phyloP scores from a whole-genome alignment of 805 yeast genomes.

The Clavispora santaluciae region DNA sequence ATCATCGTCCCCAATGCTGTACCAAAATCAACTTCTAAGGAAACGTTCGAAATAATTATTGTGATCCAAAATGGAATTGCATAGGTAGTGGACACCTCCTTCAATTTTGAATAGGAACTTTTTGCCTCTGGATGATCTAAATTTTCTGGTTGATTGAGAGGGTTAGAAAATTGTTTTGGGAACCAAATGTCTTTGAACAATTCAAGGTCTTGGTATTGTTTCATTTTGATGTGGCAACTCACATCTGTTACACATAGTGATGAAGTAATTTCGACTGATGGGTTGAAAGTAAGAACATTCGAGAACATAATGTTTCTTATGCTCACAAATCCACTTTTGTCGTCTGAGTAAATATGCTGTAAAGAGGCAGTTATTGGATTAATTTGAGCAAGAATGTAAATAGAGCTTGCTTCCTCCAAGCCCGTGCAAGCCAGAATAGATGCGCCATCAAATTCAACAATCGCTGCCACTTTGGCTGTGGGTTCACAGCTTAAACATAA shows the following conservation, averaged over 20 bases:
- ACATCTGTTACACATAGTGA: conserved; percentile 53
- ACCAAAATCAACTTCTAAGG: conserved; percentile 70
- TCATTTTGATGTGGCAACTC: conserved; percentile 62
- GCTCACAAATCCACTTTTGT: conserved; percentile 68
- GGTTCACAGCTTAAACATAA: conserved; percentile 87
- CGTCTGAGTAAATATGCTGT: conserved; percentile 89
- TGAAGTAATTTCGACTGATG: conserved; percentile 39
- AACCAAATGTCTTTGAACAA: conserved; percentile 81
- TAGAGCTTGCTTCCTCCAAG: conserved; percentile 4
- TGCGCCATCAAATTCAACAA: conserved; percentile 69
- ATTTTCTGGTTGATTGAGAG: not conserved
- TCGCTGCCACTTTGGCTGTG: conserved; percentile 85
- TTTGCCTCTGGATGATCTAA: not conserved
- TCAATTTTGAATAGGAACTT: conserved; percentile 30
- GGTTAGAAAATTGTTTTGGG: conserved; percentile 28
- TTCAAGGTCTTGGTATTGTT: conserved; percentile 83
- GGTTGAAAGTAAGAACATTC: conserved; percentile 43
- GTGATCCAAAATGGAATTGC: conserved; percentile 75
- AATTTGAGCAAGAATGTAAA: conserved; percentile 32
- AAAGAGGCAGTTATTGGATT: conserved; percentile 63
- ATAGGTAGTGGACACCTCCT: conserved; percentile 54
- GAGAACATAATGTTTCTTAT: conserved; percentile 44
- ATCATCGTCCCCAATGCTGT: conserved; percentile 70
- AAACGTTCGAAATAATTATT: conserved; percentile 47
- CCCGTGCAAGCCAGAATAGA: conserved; percentile 53